Evolutionary conservation across 1,139 yeast genomes (phyloP), one percentile per base, ranked within the genome.

Genomic region (Debaryomyces sp.): DNA sequence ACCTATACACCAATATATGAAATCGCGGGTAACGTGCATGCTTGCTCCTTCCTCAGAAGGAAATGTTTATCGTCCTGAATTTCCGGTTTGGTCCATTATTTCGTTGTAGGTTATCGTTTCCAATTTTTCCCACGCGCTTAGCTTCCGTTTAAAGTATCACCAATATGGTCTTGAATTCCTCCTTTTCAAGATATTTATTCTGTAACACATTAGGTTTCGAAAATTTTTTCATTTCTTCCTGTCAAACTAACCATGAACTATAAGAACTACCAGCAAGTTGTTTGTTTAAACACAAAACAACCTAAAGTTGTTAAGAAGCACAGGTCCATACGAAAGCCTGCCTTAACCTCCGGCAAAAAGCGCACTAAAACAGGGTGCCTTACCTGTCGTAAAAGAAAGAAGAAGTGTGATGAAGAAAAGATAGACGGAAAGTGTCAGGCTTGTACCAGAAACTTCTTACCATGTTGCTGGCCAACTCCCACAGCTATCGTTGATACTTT

Each of bases 351-450:
- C 27, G 44, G 43, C 41, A 49, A 54, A 37, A 57, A 54, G 50
- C 68, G 79, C 63, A 72, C 78, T 29, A 73, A 71, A 52, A 69
- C 78, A 4, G 79, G 79, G 12, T 74, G 79, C 56, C 63, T 73
- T 45, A 73, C 78, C 7, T 74, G 79, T 54, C 69, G 79, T 48
- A 71, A 65, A 60, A 68, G 79, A 61, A 74, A 74, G 70, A 74
- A 74, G 68, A 74, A 74, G 68, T 74, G 79, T 62, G 79, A 74
- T 54, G 78, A 74, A 56, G 68, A 70, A 46, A 67, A 62, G 32
- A 71, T 68, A 12, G 70, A 70, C 50, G 80, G 80, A 3, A 76
- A 76, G 58, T 76, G 81, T 58, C 78, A 75, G 55, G 80, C 73
- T 4, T 76, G 81, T 52, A 68, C 75, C 10, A 64, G 81, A 53